Percentiles rank a stretch among this genome's conserved stretches.
These are phyloP conservation scores for Aspergillus ochraceus DNA, from an alignment of 2,329 filamentous ascomycete species.

Conservation along the genomic window DNA sequence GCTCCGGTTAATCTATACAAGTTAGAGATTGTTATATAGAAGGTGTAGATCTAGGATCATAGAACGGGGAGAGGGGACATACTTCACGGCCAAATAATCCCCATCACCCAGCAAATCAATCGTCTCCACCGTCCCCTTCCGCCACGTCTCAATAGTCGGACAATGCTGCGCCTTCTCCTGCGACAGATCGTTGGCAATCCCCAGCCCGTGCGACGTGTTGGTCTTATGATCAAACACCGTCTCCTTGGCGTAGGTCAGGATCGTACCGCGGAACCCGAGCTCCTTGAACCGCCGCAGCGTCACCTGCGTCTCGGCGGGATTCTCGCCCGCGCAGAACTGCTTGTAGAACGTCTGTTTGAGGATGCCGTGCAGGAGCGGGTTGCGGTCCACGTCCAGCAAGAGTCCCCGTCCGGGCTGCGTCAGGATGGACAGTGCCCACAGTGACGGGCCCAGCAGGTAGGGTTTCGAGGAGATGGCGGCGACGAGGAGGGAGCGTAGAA, in stretches of 20 bases:
- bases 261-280: slow-evolving; percentile 79
- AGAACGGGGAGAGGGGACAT: slow-evolving; percentile 2
- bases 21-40: background rate
- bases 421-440: slow-evolving; percentile 66
- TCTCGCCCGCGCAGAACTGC: slow-evolving; percentile 88
- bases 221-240: slow-evolving; percentile 59
- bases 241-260: slow-evolving; percentile 80
- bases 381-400: slow-evolving; percentile 71
- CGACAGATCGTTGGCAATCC: slow-evolving; percentile 1
- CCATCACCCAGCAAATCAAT: slow-evolving; percentile 51
- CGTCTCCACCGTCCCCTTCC: slow-evolving; percentile 71
- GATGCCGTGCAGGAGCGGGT: slow-evolving; percentile 67
- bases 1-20: slow-evolving; percentile 69
- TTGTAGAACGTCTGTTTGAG: slow-evolving; percentile 71
- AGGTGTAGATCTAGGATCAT: too few species aligned
- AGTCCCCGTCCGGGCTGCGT: slow-evolving; percentile 53
- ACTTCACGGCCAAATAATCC: slow-evolving; percentile 67
- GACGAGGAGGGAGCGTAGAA: slow-evolving; percentile 46
- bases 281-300: slow-evolving; percentile 67
- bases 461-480: slow-evolving; percentile 51
- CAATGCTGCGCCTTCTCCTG: slow-evolving; percentile 15
- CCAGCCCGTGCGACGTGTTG: slow-evolving; percentile 21
- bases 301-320: slow-evolving; percentile 61
- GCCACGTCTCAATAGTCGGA: slow-evolving; percentile 58
- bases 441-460: slow-evolving; percentile 66